phyloP scores from a whole-genome alignment of 768 basidiomycete species.

The Porpolomopsis calyptriformis region DNA sequence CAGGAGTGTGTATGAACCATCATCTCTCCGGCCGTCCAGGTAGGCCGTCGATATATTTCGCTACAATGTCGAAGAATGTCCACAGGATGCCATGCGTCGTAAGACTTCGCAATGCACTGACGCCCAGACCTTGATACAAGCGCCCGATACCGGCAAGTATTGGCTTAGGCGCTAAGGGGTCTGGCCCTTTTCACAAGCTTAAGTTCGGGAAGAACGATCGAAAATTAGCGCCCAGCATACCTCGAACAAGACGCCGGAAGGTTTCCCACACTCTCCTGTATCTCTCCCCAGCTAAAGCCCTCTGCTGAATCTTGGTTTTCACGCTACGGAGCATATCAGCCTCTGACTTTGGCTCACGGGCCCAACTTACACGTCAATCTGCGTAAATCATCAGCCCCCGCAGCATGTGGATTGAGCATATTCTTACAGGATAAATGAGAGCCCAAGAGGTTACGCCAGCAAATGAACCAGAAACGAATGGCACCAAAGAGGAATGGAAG shows the following conservation, averaged over 20 bases:
- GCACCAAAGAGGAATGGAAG: conserved; percentile 66
- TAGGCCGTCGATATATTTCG: conserved; percentile 60
- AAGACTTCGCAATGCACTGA: conserved; percentile 85
- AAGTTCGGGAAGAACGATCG: conserved; percentile 2
- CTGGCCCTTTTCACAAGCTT: conserved; percentile 44
- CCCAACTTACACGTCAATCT: conserved; percentile 5
- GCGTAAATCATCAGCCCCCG: neutral
- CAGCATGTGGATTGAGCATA: conserved; percentile 38
- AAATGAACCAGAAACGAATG: conserved; percentile 84
- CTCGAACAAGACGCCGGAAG: conserved; percentile 68
- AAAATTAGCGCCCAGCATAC: conserved; percentile 26
- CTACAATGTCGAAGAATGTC: conserved; percentile 83
- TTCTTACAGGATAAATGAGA: conserved; percentile 88
- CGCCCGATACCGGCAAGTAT: conserved; percentile 67
- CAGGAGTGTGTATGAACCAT: too few species aligned
- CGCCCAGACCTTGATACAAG: conserved; percentile 88
- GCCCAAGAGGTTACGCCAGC: conserved; percentile 88
- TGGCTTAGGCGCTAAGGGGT: conserved; percentile 67
- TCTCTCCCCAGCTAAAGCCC: conserved; percentile 70
- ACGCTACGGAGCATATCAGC: conserved; percentile 35
- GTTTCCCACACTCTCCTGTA: conserved; percentile 68
- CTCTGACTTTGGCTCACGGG: neutral
- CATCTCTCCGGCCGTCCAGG: conserved; percentile 17
- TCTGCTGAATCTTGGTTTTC: conserved; percentile 94
- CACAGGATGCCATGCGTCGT: conserved; percentile 90